Percentiles rank a stretch among this genome's conserved stretches.
Evolutionary conservation across 371 early-diverging fungal species (phyloP).

Genomic region (Mucor racemosus): DNA sequence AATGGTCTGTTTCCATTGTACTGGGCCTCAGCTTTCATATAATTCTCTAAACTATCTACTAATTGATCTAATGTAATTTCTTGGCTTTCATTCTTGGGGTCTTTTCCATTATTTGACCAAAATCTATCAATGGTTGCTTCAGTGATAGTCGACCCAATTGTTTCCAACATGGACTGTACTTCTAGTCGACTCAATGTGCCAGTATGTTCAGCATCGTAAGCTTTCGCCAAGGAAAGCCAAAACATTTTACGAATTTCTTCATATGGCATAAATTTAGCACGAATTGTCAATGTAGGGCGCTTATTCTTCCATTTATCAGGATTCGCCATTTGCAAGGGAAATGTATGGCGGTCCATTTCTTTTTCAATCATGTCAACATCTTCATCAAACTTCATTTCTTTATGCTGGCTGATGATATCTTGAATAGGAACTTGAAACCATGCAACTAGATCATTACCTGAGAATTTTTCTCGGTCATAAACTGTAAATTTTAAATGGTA

Average conservation of each 20-base stretch:
- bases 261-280: conserved; percentile 59
- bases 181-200: conserved; percentile 52
- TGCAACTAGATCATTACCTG: conserved; percentile 66
- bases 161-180: conserved; percentile 71
- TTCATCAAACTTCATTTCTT: neutral
- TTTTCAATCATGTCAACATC: conserved; percentile 12
- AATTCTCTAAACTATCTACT: conserved; percentile 58
- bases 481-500: conserved; percentile 63
- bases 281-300: conserved; percentile 43
- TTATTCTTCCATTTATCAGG: conserved; percentile 23
- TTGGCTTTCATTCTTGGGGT: conserved; percentile 45
- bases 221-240: conserved; percentile 62
- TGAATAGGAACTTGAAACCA: conserved; percentile 42
- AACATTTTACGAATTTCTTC: conserved; percentile 63
- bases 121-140: conserved; percentile 63
- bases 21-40: conserved; percentile 10
- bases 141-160: conserved; percentile 66
- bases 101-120: conserved; percentile 56
- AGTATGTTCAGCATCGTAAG: conserved; percentile 60
- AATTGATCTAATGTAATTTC: conserved; percentile 65
- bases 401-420: conserved; percentile 18
- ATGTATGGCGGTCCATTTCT: conserved; percentile 27
- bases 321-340: conserved; percentile 32
- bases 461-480: conserved; percentile 73
- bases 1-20: neutral